Evolutionary conservation across 2,329 filamentous ascomycete species (phyloP), one percentile per base, ranked within the genome.

Genomic region (Paecilomyces formosus): DNA sequence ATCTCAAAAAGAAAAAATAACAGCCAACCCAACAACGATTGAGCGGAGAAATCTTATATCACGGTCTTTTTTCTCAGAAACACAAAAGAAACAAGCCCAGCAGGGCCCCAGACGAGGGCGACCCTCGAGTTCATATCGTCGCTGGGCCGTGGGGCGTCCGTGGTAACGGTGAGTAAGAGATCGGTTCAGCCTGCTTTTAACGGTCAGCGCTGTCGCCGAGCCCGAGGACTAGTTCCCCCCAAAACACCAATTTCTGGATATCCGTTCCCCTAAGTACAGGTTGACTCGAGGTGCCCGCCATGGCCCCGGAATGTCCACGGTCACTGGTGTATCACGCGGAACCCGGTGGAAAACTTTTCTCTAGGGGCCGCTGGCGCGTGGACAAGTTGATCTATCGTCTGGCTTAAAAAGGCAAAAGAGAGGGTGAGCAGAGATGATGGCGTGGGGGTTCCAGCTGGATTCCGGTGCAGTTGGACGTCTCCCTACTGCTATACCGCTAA

Each of bases 151-250:
- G 56, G 56, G 53, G 53, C 55, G 50, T 61, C 55, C 56, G 58
- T 59, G 53, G 58, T 57, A 55, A 61, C 55, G 64, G 13, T 57
- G 58, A 57, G 62, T 59, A 59, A 58, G 55, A 58, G 61, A 64
- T 74, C 75, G 76, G 72, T 72, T 76, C 72, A 69, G 76, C 68
- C 75, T 78, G 76, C 76, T 74, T 74, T 78, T 78, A 78, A 73
- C 68, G 74, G 74, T 73, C 68, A 67, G 54, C 35, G 35, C 35
- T 39, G 33, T 45, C 35, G 35, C 35, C 35, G 35, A 45, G 13
- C n/a, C 39, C 4, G 39, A 45, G n/a, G n/a, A 45, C 39, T 45
- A 45, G 39, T 45, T 31, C 39, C 39, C 39, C 39, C 39, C 39
- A 45, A 45, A 45, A 45, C 39, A 45, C 39, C 39, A 45, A 18